A percentile compares a stretch with the other conserved stretches of the same genome.
Conservation (phyloP, 345 rosid species). For the Murraya koenigii region DNA sequence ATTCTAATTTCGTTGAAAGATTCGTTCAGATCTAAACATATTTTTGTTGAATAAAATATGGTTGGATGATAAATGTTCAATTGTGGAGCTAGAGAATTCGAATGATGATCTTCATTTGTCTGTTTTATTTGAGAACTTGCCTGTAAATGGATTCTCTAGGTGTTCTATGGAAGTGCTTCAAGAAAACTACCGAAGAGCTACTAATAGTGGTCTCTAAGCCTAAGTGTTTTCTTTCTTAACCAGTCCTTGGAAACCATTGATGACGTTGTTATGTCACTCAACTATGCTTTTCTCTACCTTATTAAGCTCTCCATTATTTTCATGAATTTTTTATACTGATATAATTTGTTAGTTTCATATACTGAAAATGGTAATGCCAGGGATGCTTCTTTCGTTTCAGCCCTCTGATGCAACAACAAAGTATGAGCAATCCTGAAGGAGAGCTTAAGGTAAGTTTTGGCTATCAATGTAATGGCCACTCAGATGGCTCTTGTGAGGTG, state of each 20-base stretch:
- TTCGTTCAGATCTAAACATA: neutral
- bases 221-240: neutral
- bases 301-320: neutral
- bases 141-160: conserved; percentile 1
- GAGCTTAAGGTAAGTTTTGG: conserved; percentile 91
- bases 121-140: neutral
- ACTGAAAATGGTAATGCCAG: conserved; percentile 1
- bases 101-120: neutral
- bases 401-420: conserved; percentile 41
- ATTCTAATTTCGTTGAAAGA: neutral
- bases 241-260: neutral
- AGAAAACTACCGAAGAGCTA: neutral
- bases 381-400: conserved; percentile 27
- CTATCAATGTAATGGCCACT: conserved; percentile 60
- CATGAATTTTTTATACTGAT: neutral
- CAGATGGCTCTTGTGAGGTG: conserved; percentile 24
- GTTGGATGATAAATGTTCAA: neutral
- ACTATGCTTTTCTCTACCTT: neutral
- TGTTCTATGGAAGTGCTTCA: neutral
- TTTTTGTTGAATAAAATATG: neutral
- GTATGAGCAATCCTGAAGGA: conserved; percentile 45
- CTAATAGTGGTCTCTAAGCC: neutral
- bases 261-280: neutral
- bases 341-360: neutral
- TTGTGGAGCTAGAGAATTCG: neutral